Evolutionary conservation across 306 rosid genomes (phyloP), one percentile per base, ranked within the genome.

Genomic region (Spatholobus suberectus): DNA sequence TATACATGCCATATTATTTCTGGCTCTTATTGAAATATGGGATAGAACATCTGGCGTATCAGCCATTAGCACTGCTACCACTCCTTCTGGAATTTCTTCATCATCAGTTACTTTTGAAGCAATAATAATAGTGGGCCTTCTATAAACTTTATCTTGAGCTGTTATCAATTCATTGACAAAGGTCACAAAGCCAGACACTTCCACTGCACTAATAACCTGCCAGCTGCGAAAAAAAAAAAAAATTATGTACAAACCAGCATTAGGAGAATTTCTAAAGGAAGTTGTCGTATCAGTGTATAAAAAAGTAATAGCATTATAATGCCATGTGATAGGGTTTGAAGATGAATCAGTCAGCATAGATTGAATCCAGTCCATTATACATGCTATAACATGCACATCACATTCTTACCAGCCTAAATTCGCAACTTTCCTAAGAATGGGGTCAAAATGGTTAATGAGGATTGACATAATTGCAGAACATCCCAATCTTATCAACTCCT

Each of bases 401-500:
- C 66, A 24, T 24, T 58, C 35, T 58, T 58, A 23, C 66, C 66
- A 23, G 34, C 66, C n/a, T 58, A 58, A 58, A 58, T 58, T 58
- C 8, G 66, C 66, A 10, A 23, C 6, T 58, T 58, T 58, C 66
- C 35, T 58, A 10, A 58, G 66, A 58, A 24, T 24, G 66, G 66
- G 66, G 5, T 58, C 35, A 58, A 58, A 58, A 24, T 23, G 66
- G n/a, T 58, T 58, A 58, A 58, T 58, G 66, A 58, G 66, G 34
- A 11, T 58, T 58, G 66, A 58, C 66, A 23, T 58, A 10, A 58
- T 58, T 10, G 66, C 66, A 3, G 35, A 58, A 24, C 66, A 58
- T 57, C 66, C 35, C 0, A 35, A 58, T 58, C 66, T 58, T 58
- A 58, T 58, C 66, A 58, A 58, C 35, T 58, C 66, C 66, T 58